Evolutionary conservation across 805 yeast genomes (phyloP).

Genomic region (Saccharomycopsis lassenensis): DNA sequence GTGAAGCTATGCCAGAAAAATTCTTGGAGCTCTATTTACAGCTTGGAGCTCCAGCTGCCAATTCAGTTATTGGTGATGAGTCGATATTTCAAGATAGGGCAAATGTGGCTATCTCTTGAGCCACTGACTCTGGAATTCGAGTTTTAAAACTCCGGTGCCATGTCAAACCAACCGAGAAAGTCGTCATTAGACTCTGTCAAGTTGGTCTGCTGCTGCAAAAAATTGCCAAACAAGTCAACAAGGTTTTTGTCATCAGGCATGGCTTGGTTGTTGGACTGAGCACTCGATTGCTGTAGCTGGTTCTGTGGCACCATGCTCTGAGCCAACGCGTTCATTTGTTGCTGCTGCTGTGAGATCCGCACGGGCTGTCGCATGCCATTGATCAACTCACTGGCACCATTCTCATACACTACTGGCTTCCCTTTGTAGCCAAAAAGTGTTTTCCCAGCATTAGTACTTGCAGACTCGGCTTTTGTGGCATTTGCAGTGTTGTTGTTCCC

Average conservation of each 20-base stretch:
- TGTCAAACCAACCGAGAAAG: conserved; percentile 88
- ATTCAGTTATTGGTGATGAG: too few species aligned
- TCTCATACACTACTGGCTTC: neutral
- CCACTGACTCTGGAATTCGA: too few species aligned
- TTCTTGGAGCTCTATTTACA: too few species aligned
- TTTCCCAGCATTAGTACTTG: neutral
- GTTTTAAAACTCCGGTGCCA: conserved; percentile 53
- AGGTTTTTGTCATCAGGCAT: conserved; percentile 21
- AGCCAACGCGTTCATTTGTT: neutral
- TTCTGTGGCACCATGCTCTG: neutral
- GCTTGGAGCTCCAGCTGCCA: too few species aligned
- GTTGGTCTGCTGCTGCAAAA: conserved; percentile 72
- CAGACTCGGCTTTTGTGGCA: neutral
- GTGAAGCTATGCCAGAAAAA: too few species aligned
- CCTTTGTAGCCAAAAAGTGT: neutral
- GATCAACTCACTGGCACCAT: neutral
- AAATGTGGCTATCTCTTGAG: too few species aligned
- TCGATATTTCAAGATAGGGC: too few species aligned
- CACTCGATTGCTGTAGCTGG: conserved; percentile 1
- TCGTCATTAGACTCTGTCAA: conserved; percentile 87
- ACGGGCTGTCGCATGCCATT: neutral
- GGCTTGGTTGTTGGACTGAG: neutral
- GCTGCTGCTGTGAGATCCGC: neutral
- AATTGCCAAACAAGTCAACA: conserved; percentile 34
- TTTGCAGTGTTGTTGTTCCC: neutral